A percentile compares a stretch with the other conserved stretches of the same genome.
Conservation (phyloP, 2,329 filamentous ascomycete genomes). For the Penicillium italicum region DNA sequence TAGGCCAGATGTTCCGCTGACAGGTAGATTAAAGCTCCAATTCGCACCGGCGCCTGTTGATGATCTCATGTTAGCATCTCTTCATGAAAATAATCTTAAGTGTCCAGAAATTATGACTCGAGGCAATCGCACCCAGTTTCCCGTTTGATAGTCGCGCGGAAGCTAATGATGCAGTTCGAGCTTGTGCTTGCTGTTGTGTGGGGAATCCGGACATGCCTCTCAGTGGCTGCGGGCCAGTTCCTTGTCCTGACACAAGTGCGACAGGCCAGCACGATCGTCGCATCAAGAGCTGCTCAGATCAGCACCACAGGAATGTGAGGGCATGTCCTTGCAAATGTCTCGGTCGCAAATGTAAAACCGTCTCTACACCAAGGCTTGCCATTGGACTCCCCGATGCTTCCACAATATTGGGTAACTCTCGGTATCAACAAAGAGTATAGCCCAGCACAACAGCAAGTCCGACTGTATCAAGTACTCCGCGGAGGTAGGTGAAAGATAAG, state of each 20-base stretch:
- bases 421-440: background rate
- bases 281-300: constrained; percentile 13
- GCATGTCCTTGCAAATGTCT: constrained; percentile 16
- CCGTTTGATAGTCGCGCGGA: constrained; percentile 52
- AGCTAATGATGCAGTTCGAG: constrained; percentile 47
- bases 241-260: constrained; percentile 42
- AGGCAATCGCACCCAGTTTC: constrained; percentile 48
- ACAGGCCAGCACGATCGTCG: constrained; percentile 21
- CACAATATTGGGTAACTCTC: background rate
- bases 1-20: constrained; percentile 52
- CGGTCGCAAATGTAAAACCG: constrained; percentile 25
- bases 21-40: constrained; percentile 57
- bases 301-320: constrained; percentile 15
- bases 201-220: constrained; percentile 55
- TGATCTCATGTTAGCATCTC: constrained; percentile 23
- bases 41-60: constrained; percentile 51
- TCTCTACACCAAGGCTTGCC: constrained; percentile 14
- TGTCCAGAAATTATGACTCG: background rate
- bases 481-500: constrained; percentile 1
- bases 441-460: constrained; percentile 9
- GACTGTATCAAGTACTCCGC: constrained; percentile 2
- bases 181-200: constrained; percentile 48
- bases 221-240: constrained; percentile 50
- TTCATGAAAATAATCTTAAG: background rate
- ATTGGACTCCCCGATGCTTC: constrained; percentile 18